These are phyloP conservation scores for Clonostachys byssicola DNA, from an alignment of 2,329 filamentous ascomycete genomes.

Conservation along the genomic window DNA sequence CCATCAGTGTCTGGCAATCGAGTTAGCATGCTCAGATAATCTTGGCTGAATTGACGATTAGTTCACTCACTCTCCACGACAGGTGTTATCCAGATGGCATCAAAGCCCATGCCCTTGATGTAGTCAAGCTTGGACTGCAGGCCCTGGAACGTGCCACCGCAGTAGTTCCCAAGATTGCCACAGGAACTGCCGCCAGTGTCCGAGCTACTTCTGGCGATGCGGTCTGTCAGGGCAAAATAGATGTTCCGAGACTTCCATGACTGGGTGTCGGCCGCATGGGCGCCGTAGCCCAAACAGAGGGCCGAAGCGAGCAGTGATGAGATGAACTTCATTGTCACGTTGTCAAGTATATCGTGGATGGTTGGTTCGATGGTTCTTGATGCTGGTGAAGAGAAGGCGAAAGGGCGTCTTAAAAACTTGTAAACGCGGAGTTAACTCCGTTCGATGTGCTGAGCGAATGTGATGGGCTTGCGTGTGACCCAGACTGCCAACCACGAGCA, in stretches of 20 bases:
- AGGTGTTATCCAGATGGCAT: constrained; percentile 55
- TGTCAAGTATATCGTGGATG: no score
- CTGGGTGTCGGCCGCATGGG: constrained; percentile 23
- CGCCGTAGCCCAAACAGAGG: neutral
- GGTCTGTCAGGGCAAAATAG: constrained; percentile 55
- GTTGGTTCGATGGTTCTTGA: no score
- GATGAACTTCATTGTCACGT: neutral
- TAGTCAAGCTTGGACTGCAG: constrained; percentile 57
- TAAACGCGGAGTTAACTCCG: no score
- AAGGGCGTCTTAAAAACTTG: no score
- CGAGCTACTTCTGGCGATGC: constrained; percentile 39
- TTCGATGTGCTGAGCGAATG: no score
- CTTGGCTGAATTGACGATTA: neutral
- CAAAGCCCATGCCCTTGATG: constrained; percentile 57
- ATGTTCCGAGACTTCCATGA: constrained; percentile 51
- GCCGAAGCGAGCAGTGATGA: neutral
- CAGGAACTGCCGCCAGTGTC: constrained; percentile 39
- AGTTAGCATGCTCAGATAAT: constrained; percentile 1
- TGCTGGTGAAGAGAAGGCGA: no score
- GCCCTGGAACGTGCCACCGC: constrained; percentile 57
- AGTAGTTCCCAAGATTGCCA: constrained; percentile 41
- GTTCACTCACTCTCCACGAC: constrained; percentile 37
- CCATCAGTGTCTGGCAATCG: constrained; percentile 21
- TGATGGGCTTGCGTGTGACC: no score
- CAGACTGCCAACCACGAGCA: no score